phyloP scores from a whole-genome alignment of 805 yeast genomes.

The Yarrowia yakushimensis region DNA sequence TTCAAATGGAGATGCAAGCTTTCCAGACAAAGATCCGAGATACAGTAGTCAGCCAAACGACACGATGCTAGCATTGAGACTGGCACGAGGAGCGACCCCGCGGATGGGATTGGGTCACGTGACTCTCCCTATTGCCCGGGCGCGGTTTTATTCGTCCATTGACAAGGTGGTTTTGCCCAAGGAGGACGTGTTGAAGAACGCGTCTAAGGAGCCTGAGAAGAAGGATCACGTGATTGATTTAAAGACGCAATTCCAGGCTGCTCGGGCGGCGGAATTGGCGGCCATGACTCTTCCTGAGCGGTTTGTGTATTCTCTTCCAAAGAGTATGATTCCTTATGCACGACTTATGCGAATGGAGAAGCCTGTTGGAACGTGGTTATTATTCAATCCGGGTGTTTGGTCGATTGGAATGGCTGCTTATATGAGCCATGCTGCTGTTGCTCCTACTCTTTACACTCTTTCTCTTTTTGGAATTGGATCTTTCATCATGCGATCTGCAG shows the following conservation, averaged over 20 bases:
- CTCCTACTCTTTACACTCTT: conserved; percentile 58
- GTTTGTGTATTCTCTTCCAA: conserved; percentile 52
- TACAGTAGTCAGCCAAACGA: background rate
- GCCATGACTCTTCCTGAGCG: conserved; percentile 35
- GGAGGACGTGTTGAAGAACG: background rate
- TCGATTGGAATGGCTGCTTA: conserved; percentile 87
- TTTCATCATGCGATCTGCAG: conserved; percentile 93
- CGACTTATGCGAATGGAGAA: conserved; percentile 88
- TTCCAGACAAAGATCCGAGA: too few relatives aligned
- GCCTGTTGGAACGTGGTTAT: conserved; percentile 90
- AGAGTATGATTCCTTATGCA: conserved; percentile 79
- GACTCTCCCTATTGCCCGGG: too few relatives aligned
- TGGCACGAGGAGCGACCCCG: background rate
- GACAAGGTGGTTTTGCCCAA: background rate
- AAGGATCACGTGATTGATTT: background rate
- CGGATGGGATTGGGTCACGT: background rate
- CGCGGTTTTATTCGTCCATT: background rate
- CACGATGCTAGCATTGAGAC: conserved; percentile 6
- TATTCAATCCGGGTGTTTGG: conserved; percentile 87
- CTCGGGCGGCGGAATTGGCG: conserved; percentile 7
- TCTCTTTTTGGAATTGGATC: conserved; percentile 80
- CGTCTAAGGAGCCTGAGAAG: background rate
- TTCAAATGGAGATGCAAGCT: too few relatives aligned
- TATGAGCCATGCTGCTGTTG: conserved; percentile 59
- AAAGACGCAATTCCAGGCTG: conserved; percentile 5